A percentile compares a stretch with the other conserved stretches of the same genome.
These are phyloP conservation scores for Juncus effusus DNA, from an alignment of 176 grass and related monocot genomes.

Conservation along the genomic window DNA sequence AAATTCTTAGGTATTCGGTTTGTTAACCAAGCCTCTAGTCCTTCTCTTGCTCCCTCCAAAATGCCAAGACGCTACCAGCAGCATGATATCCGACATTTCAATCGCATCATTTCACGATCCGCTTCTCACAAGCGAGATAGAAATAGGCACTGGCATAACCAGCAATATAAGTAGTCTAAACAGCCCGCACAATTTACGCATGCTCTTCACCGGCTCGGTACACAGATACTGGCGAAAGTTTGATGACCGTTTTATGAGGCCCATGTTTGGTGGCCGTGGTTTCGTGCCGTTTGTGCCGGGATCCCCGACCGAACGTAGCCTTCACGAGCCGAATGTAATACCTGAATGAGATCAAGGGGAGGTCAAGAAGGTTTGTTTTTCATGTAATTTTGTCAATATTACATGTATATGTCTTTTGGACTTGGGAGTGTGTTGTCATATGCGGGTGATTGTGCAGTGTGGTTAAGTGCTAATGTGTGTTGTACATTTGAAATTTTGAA, in stretches of 20 bases:
- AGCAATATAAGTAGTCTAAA: conserved; percentile 38
- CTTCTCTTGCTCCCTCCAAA: conserved; percentile 54
- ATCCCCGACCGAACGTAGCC: conserved; percentile 57
- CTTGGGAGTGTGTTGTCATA: too few relatives aligned
- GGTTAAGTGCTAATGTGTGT: too few relatives aligned
- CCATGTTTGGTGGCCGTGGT: conserved; percentile 72
- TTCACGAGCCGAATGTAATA: conserved; percentile 19
- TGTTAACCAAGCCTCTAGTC: conserved; percentile 83
- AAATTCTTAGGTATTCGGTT: conserved; percentile 67
- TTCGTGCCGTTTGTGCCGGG: conserved; percentile 81
- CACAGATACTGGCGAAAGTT: conserved; percentile 89
- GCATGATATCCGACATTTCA: conserved; percentile 37
- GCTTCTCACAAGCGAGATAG: conserved; percentile 53
- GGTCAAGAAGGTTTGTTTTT: too few relatives aligned
- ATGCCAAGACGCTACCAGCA: conserved; percentile 16
- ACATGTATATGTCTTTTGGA: too few relatives aligned
- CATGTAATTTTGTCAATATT: too few relatives aligned
- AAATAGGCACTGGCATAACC: conserved; percentile 39
- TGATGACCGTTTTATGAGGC: conserved; percentile 77
- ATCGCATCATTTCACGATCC: conserved; percentile 55
- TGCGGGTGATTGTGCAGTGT: too few relatives aligned
- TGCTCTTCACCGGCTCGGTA: conserved; percentile 62
- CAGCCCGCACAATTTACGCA: conserved; percentile 44
- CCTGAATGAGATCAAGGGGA: not conserved
- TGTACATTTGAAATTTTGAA: too few relatives aligned